Conservation (phyloP, 2,329 filamentous ascomycete species). For the Colletotrichum cereale region DNA sequence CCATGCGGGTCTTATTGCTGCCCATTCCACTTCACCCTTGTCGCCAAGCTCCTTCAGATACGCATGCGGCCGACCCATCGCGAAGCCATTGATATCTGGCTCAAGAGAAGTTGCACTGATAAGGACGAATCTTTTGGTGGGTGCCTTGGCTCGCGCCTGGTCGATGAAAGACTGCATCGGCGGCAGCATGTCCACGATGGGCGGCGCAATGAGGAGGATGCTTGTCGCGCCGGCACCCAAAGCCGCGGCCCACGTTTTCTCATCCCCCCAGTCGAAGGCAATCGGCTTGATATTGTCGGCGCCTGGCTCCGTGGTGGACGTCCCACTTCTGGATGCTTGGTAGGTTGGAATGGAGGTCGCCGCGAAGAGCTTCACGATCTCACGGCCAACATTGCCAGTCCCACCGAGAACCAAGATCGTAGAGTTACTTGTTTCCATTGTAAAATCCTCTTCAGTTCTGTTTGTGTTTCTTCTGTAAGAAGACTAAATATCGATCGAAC, state of each 20-base stretch:
- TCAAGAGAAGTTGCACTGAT: slow-evolving; percentile 51
- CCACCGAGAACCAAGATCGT: slow-evolving; percentile 58
- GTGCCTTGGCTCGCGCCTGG: slow-evolving; percentile 50
- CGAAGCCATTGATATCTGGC: slow-evolving; percentile 51
- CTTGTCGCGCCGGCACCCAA: slow-evolving; percentile 44
- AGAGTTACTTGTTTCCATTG: slow-evolving; percentile 2
- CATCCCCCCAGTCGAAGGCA: slow-evolving; percentile 60
- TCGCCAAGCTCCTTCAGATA: slow-evolving; percentile 54
- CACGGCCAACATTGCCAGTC: slow-evolving; percentile 58
- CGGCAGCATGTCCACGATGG: slow-evolving; percentile 47
- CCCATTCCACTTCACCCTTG: slow-evolving; percentile 54
- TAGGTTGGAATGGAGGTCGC: slow-evolving; percentile 47
- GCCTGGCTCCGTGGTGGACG: slow-evolving; percentile 43
- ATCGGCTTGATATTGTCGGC: slow-evolving; percentile 43
- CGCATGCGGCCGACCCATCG: slow-evolving; percentile 52
- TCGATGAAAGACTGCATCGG: slow-evolving; percentile 58
- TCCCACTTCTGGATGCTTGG: slow-evolving; percentile 52
- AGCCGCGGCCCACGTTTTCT: slow-evolving; percentile 52
- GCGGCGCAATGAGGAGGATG: slow-evolving; percentile 57
- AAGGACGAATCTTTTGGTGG: slow-evolving; percentile 58
- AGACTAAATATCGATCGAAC: too few species aligned
- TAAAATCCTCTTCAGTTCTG: neutral
- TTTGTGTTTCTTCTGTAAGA: too few species aligned
- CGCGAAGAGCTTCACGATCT: slow-evolving; percentile 53
- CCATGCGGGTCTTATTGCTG: slow-evolving; percentile 60